phyloP scores from a whole-genome alignment of 495 filamentous ascomycete species.

The Cercophora newfieldiana region DNA sequence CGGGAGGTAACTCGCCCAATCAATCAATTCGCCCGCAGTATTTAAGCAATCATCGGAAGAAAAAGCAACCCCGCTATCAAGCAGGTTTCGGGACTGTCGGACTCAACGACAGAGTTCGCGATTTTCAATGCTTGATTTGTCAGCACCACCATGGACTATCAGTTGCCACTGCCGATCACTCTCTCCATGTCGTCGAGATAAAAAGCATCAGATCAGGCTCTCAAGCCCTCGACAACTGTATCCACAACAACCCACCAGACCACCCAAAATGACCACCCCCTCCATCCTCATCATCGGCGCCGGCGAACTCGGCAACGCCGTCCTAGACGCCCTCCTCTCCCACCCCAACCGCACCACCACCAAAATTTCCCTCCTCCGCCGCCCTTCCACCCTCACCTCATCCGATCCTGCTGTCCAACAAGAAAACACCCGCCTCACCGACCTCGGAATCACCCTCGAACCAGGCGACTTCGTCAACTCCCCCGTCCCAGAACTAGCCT shows the following conservation, averaged over 20 bases:
- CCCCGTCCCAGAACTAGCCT: slow-evolving; percentile 40
- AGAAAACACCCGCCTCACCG: slow-evolving; percentile 26
- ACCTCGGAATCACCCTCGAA: slow-evolving; percentile 42
- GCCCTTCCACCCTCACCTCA: slow-evolving; percentile 43
- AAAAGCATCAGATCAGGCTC: too few species aligned
- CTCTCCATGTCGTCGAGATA: too few species aligned
- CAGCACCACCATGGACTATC: too few species aligned
- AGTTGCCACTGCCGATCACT: too few species aligned
- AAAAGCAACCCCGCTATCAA: too few species aligned
- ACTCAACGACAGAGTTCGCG: too few species aligned
- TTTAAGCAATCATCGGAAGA: too few species aligned
- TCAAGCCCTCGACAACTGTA: too few species aligned
- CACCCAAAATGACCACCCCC: slow-evolving; percentile 5
- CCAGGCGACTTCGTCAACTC: slow-evolving; percentile 49
- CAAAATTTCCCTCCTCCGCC: slow-evolving; percentile 51
- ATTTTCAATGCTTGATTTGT: too few species aligned
- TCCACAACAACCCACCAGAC: not conserved
- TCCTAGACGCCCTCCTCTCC: slow-evolving; percentile 48
- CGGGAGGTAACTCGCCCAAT: too few species aligned
- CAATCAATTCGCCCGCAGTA: too few species aligned
- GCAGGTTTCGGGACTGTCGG: too few species aligned
- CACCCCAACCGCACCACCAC: slow-evolving; percentile 39
- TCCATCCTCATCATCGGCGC: slow-evolving; percentile 60
- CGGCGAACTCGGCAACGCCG: slow-evolving; percentile 59
- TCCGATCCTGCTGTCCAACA: slow-evolving; percentile 32